phyloP scores from a whole-genome alignment of 2,329 filamentous ascomycete genomes.

The Ophiocordyceps camponoti-leonardi region DNA sequence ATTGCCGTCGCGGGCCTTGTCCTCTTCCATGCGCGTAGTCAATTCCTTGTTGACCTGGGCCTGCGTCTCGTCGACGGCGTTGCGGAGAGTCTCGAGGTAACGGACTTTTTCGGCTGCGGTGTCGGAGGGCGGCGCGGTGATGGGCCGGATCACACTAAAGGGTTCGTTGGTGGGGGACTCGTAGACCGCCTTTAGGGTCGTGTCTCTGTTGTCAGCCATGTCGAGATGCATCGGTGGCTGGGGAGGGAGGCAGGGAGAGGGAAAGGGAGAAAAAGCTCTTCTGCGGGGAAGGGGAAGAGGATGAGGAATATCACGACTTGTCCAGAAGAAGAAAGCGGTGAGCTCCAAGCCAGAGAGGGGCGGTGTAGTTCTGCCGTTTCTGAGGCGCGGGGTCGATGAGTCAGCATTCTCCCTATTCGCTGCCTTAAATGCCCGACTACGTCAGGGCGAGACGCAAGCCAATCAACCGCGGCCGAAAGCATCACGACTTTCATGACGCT shows the following conservation, averaged over 20 bases:
- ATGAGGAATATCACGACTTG: background rate
- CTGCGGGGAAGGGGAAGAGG: background rate
- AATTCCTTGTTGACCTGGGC: conserved; percentile 52
- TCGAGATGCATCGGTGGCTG: background rate
- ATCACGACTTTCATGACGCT: background rate
- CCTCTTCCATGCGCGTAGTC: conserved; percentile 57
- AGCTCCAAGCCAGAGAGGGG: background rate
- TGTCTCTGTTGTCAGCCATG: background rate
- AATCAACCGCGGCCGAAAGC: background rate
- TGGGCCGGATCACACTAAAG: conserved; percentile 23
- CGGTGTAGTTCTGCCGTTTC: too few relatives aligned
- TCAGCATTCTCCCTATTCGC: background rate
- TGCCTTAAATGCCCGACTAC: background rate
- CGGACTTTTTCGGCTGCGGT: conserved; percentile 32
- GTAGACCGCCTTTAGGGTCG: conserved; percentile 32
- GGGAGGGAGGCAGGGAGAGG: background rate
- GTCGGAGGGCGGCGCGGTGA: conserved; percentile 17
- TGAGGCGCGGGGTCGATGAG: background rate
- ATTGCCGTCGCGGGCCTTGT: conserved; percentile 34
- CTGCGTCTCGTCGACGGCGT: conserved; percentile 42
- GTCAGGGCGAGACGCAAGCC: background rate
- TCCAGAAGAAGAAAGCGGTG: background rate
- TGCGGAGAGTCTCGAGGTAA: conserved; percentile 42
- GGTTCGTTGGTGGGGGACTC: conserved; percentile 28
- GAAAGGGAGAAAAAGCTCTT: too few relatives aligned